phyloP scores from a whole-genome alignment of 352 stramenopile species.

The Phytophthora cajani region DNA sequence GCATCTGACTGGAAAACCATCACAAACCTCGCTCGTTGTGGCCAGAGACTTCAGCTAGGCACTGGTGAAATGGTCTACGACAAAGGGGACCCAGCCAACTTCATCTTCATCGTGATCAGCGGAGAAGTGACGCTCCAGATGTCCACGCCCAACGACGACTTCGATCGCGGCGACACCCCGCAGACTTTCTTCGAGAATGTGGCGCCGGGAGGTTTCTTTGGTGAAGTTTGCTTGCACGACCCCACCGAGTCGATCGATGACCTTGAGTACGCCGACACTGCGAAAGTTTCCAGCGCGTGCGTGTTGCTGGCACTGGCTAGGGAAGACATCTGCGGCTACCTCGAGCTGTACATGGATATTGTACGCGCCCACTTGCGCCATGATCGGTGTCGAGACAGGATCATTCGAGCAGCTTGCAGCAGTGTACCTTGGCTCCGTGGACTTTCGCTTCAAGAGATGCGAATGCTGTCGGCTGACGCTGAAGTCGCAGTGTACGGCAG shows the following conservation, averaged over 20 bases:
- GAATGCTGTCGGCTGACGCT: conserved; percentile 49
- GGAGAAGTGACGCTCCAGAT: conserved; percentile 52
- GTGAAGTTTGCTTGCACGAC: conserved; percentile 54
- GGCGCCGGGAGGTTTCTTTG: conserved; percentile 59
- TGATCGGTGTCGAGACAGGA: conserved; percentile 52
- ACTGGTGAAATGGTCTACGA: conserved; percentile 63
- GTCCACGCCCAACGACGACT: background rate
- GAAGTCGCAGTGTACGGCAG: conserved; percentile 48
- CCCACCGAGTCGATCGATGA: conserved; percentile 15
- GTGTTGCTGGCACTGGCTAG: conserved; percentile 58
- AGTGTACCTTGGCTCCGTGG: conserved; percentile 49
- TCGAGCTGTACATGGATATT: conserved; percentile 74
- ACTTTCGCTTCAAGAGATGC: conserved; percentile 65
- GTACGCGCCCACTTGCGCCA: conserved; percentile 64
- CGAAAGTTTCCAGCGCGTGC: conserved; percentile 41
- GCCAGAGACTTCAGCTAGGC: conserved; percentile 49
- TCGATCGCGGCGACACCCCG: background rate
- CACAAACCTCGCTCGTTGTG: conserved; percentile 56
- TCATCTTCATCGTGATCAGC: conserved; percentile 70
- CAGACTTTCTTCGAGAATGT: conserved; percentile 43
- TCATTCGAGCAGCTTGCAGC: conserved; percentile 50
- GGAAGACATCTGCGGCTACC: conserved; percentile 66
- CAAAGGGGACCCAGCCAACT: conserved; percentile 62
- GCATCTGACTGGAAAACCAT: conserved; percentile 48
- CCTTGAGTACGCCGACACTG: conserved; percentile 61